These are phyloP conservation scores for Fusarium dimerum DNA, from an alignment of 2,329 filamentous ascomycete genomes.

Conservation along the genomic window DNA sequence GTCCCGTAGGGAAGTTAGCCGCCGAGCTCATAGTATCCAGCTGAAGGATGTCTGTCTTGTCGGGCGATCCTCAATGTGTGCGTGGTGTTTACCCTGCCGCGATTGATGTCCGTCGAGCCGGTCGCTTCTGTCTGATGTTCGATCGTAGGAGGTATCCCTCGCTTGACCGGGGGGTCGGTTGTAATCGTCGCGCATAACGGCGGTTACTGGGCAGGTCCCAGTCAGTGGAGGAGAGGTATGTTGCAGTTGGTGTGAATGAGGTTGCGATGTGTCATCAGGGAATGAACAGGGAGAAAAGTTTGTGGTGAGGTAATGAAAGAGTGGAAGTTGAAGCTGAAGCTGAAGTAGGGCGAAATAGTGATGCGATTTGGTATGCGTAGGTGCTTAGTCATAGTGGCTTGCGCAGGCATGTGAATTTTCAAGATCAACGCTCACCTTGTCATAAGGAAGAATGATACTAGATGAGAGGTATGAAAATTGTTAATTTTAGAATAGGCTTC, in stretches of 20 bases:
- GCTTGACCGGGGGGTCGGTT: conserved; percentile 33
- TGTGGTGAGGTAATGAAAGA: background rate
- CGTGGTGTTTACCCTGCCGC: conserved; percentile 51
- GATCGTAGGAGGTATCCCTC: conserved; percentile 24
- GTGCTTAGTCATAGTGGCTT: conserved; percentile 15
- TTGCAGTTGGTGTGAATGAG: background rate
- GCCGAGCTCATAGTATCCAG: conserved; percentile 36
- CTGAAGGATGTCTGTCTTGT: conserved; percentile 22
- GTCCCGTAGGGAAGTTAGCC: conserved; percentile 49
- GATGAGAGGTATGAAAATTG: background rate
- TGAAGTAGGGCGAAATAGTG: background rate
- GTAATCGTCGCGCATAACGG: conserved; percentile 48
- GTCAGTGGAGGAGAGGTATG: background rate
- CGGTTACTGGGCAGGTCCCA: conserved; percentile 12
- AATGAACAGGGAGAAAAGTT: background rate
- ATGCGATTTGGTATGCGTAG: background rate
- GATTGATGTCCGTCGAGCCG: conserved; percentile 40
- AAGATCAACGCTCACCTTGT: background rate
- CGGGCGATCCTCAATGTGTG: conserved; percentile 22
- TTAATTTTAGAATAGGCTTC: background rate
- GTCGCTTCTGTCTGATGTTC: conserved; percentile 32
- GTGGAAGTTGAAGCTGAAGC: background rate
- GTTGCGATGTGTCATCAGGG: background rate
- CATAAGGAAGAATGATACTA: background rate
- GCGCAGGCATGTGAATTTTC: background rate